phyloP scores from a whole-genome alignment of 371 early-diverging fungal genomes.

The Apophysomyces trapeziformis region DNA sequence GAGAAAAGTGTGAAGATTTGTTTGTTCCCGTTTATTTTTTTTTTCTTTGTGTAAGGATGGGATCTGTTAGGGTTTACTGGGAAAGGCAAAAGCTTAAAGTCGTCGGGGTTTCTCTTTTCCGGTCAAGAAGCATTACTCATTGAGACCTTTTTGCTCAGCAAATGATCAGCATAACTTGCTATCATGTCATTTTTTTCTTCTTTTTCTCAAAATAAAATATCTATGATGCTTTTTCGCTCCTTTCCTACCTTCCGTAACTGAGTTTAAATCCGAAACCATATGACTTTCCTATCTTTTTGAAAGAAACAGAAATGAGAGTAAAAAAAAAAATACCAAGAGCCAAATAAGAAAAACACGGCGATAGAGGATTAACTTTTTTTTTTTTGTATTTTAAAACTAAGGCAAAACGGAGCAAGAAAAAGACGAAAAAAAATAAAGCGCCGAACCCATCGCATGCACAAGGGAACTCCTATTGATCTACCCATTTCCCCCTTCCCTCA shows the following conservation, averaged over 20 bases:
- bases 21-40: conserved; percentile 8
- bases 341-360: neutral
- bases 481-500: neutral
- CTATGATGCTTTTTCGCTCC: neutral
- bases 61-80: conserved; percentile 10
- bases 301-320: neutral
- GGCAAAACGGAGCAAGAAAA: conserved; percentile 7
- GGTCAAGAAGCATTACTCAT: neutral
- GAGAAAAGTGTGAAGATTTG: neutral
- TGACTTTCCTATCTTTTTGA: conserved; percentile 1
- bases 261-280: conserved; percentile 2
- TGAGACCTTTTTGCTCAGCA: neutral
- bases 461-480: conserved; percentile 10
- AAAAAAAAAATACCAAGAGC: neutral
- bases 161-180: conserved; percentile 4
- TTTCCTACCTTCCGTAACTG: neutral
- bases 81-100: conserved; percentile 9
- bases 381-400: conserved; percentile 1
- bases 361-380: neutral
- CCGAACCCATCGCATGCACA: conserved; percentile 5
- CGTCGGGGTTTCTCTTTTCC: conserved; percentile 8
- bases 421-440: conserved; percentile 7
- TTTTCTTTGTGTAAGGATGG: conserved; percentile 6
- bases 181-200: conserved; percentile 4
- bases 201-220: neutral